phyloP scores from a whole-genome alignment of 2,329 filamentous ascomycete species.

The Aspergillus sp. region DNA sequence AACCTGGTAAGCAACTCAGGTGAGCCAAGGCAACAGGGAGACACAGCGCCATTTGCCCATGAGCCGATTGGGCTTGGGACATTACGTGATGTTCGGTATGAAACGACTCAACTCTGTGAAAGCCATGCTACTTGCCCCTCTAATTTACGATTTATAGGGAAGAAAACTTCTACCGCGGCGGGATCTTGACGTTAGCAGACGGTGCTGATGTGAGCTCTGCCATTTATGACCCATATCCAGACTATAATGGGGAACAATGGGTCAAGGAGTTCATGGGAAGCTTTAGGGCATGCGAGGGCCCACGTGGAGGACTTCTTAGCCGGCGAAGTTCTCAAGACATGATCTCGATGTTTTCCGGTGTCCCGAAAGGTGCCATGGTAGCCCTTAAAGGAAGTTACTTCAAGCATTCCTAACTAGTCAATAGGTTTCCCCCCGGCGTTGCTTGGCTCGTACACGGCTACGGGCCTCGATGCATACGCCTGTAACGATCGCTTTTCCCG shows the following conservation, averaged over 20 bases:
- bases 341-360: slow-evolving; percentile 15
- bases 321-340: slow-evolving; percentile 14
- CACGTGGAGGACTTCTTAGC: slow-evolving; percentile 13
- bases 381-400: slow-evolving; percentile 15
- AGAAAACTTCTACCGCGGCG: not conserved
- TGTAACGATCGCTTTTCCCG: slow-evolving; percentile 63
- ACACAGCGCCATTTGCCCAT: not conserved
- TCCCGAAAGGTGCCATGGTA: slow-evolving; percentile 9
- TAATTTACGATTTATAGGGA: not conserved
- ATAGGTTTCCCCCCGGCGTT: slow-evolving; percentile 49
- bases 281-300: slow-evolving; percentile 13
- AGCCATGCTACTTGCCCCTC: not conserved
- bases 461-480: slow-evolving; percentile 53
- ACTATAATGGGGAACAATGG: slow-evolving; percentile 58
- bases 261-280: slow-evolving; percentile 20
- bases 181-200: not conserved
- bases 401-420: slow-evolving; percentile 24
- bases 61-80: not conserved
- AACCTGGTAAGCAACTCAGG: not conserved
- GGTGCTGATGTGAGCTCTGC: not conserved
- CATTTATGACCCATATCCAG: slow-evolving; percentile 61
- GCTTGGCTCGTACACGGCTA: slow-evolving; percentile 53
- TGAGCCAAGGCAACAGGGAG: not conserved
- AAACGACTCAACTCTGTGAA: not conserved
- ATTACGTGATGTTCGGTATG: not conserved